A percentile compares a stretch with the other conserved stretches of the same genome.
Evolutionary conservation across 1,139 yeast species (phyloP).

Genomic region (Yamadazyma membranifaciens): DNA sequence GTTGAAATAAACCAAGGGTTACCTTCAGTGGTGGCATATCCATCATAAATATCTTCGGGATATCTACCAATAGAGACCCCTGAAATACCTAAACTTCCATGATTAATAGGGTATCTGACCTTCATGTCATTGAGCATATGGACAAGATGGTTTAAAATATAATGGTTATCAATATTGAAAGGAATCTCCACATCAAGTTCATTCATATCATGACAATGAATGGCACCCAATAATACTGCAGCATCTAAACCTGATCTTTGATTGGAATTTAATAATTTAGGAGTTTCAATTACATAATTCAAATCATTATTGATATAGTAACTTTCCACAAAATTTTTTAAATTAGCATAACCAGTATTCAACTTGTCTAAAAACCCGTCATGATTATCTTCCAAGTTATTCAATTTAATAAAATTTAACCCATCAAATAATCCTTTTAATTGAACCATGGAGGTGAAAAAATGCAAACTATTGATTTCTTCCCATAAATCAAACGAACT

Average conservation of each 20-base stretch:
- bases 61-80: conserved; percentile 89
- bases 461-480: conserved; percentile 71
- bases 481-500: conserved; percentile 92
- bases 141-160: conserved; percentile 56
- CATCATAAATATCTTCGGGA: conserved; percentile 92
- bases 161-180: conserved; percentile 54
- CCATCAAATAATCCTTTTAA: conserved; percentile 68
- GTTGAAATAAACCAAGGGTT: conserved; percentile 97
- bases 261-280: conserved; percentile 32
- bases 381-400: conserved; percentile 20
- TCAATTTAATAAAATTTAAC: conserved; percentile 35
- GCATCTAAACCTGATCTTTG: conserved; percentile 74
- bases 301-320: conserved; percentile 40
- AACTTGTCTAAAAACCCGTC: conserved; percentile 24
- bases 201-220: conserved; percentile 56
- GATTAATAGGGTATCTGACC: conserved; percentile 72
- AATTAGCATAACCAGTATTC: conserved; percentile 24
- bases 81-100: conserved; percentile 35
- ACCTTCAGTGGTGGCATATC: conserved; percentile 69
- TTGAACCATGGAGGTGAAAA: conserved; percentile 77
- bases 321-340: conserved; percentile 34
- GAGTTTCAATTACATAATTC: conserved; percentile 70
- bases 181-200: conserved; percentile 38
- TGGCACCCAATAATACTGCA: conserved; percentile 70
- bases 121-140: conserved; percentile 67